phyloP scores from a whole-genome alignment of 2,329 filamentous ascomycete genomes.

The Ceratocystis alfenasii region DNA sequence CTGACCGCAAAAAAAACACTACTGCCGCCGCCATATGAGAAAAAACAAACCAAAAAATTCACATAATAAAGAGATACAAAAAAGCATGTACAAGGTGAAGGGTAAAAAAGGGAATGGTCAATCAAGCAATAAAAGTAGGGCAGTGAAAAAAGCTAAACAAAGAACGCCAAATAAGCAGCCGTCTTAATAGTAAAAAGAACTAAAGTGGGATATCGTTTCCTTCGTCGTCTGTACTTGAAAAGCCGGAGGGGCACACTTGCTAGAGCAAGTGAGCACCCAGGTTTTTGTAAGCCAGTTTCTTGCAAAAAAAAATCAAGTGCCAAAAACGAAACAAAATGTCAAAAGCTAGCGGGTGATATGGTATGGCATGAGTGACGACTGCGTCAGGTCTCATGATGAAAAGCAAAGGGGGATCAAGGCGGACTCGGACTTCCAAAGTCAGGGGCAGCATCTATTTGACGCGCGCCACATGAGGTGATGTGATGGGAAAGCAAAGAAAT shows the following conservation, averaged over 20 bases:
- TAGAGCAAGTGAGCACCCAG: background rate
- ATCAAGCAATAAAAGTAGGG: background rate
- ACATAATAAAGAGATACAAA: slow-evolving; percentile 1
- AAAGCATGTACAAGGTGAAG: slow-evolving; percentile 3
- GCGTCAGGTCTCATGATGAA: background rate
- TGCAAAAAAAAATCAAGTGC: background rate
- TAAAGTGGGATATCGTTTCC: slow-evolving; percentile 9
- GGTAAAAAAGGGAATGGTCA: background rate
- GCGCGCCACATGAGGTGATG: background rate
- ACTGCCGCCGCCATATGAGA: background rate
- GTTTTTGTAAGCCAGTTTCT: slow-evolving; percentile 1
- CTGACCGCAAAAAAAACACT: background rate
- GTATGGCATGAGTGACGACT: background rate
- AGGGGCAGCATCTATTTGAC: background rate
- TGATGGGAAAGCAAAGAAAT: background rate
- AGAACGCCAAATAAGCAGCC: slow-evolving; percentile 2
- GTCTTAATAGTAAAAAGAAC: background rate
- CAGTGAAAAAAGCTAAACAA: background rate
- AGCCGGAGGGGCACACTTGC: background rate
- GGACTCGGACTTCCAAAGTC: background rate
- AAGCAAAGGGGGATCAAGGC: background rate
- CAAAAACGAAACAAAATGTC: background rate
- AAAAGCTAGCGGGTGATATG: background rate
- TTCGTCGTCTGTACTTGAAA: slow-evolving; percentile 1
- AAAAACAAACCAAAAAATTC: background rate